Conservation (phyloP, 139 green algal species). For the Chlamydomonas asymmetrica region DNA sequence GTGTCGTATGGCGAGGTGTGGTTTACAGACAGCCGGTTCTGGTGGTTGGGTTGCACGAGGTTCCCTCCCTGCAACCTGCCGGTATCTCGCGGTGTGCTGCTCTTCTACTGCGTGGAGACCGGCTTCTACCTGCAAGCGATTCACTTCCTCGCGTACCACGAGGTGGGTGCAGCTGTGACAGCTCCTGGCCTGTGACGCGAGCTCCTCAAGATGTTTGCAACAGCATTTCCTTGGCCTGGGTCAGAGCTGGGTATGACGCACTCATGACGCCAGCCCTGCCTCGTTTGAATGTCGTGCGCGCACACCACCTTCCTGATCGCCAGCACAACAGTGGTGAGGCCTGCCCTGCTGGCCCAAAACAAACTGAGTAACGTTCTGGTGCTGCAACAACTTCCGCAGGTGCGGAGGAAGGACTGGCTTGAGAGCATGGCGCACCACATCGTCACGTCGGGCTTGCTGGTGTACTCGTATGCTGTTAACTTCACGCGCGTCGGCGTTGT, state of each 20-base stretch:
- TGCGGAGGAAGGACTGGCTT: constrained; percentile 79
- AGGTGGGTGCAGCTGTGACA: constrained; percentile 34
- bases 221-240: too few species aligned
- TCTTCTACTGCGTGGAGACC: constrained; percentile 81
- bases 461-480: constrained; percentile 60
- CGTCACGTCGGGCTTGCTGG: constrained; percentile 59
- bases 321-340: too few species aligned
- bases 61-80: constrained; percentile 65
- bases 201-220: too few species aligned
- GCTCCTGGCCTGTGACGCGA: too few species aligned
- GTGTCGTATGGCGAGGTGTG: constrained; percentile 27
- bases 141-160: constrained; percentile 52
- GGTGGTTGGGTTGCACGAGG: constrained; percentile 61
- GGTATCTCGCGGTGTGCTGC: constrained; percentile 48
- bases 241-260: too few species aligned
- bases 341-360: too few species aligned
- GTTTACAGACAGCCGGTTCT: constrained; percentile 43
- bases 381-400: too few species aligned
- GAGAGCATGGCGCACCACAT: constrained; percentile 84
- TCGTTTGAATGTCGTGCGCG: too few species aligned
- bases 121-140: constrained; percentile 77
- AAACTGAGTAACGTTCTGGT: too few species aligned
- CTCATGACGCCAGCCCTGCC: too few species aligned
- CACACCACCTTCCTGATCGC: too few species aligned
- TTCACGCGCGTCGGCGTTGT: constrained; percentile 79